A percentile compares a stretch with the other conserved stretches of the same genome.
These are phyloP conservation scores for Xerophyta viscosa DNA, from an alignment of 106 monocot species.

Conservation along the genomic window DNA sequence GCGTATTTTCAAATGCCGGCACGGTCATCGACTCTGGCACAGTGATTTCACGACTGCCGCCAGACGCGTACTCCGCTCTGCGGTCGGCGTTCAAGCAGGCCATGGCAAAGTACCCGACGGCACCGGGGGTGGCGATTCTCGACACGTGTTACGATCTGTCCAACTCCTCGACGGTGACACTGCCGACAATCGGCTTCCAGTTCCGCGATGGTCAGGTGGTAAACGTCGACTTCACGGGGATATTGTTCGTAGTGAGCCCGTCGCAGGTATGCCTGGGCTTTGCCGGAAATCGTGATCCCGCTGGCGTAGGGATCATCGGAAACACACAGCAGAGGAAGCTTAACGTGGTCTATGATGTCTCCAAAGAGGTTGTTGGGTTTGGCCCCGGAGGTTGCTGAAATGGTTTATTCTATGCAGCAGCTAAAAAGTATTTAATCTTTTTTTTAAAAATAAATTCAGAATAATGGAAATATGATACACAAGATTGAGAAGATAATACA, in stretches of 20 bases:
- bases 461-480: no score
- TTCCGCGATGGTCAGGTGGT: slow-evolving; percentile 7
- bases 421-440: no score
- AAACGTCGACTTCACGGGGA: slow-evolving; percentile 5
- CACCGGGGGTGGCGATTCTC: slow-evolving; percentile 12
- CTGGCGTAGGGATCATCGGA: slow-evolving; percentile 17
- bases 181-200: slow-evolving; percentile 17
- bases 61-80: slow-evolving; percentile 28
- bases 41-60: slow-evolving; percentile 56
- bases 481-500: no score
- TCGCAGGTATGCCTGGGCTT: slow-evolving; percentile 36
- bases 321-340: slow-evolving; percentile 28
- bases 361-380: slow-evolving; percentile 19
- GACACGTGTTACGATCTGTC: slow-evolving; percentile 21
- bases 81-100: slow-evolving; percentile 14
- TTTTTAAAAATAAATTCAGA: no score
- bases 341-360: slow-evolving; percentile 22
- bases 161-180: background rate
- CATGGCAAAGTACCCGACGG: slow-evolving; percentile 22
- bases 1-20: slow-evolving; percentile 23
- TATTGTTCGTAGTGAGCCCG: slow-evolving; percentile 4
- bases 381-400: slow-evolving; percentile 14
- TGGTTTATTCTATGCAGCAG: no score
- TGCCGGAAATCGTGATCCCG: background rate
- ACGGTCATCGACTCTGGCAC: slow-evolving; percentile 72